Base-by-base conservation (phyloP, 1,284 basidiomycete genomes). In the Rhodotorula sp. region DNA sequence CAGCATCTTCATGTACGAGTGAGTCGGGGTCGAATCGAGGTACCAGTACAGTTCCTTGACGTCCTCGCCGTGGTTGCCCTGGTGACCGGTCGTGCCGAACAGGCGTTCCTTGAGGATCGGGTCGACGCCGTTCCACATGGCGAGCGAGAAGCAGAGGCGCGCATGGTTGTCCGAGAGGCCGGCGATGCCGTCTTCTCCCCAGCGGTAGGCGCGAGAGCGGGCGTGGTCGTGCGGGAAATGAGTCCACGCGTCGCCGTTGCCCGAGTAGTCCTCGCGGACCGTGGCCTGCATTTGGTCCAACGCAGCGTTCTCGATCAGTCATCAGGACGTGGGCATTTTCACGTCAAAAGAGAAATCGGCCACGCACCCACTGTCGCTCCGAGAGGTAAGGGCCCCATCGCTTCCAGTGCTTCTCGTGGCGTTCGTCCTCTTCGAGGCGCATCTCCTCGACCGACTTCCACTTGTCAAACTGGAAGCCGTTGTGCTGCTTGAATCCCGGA, bases 41-140 rank as follows among this genome's bases (percentile, higher is more conserved):
- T 99, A 98, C 81, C 95, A 99, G 82, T 98, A 98, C 44, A 98
- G 84, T 80, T 99, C 95, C 83, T 98, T 98, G 83, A 95, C 93
- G 80, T 99, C 95, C 82, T 99, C 95, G 75, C 95, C 95, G 82
- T 99, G 95, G 81, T 99, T 99, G 55, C 95, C 84, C 83, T 99
- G 90, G 80, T 94, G 91, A 29, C 94, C 93, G 58, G 95, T 96
- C 64, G 96, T 89, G 75, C 85, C 95, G 79, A 95, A 99, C 70
- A 97, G 84, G 62, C 95, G 89, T 81, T 99, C 95, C 82, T 99
- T 99, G 76, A 99, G 85, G 79, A 98, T 97, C 56, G 88, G 87
- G 82, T 99, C 95, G 79, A 91, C 83, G 67, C 88, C 94, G 81
- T 99, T 99, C 95, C 95, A 99, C 42, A 99, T 85, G 4, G 90